Percentiles rank a stretch among this genome's conserved stretches.
Conservation (phyloP, 441 rosid species). For the Populus trichocarpa region DNA sequence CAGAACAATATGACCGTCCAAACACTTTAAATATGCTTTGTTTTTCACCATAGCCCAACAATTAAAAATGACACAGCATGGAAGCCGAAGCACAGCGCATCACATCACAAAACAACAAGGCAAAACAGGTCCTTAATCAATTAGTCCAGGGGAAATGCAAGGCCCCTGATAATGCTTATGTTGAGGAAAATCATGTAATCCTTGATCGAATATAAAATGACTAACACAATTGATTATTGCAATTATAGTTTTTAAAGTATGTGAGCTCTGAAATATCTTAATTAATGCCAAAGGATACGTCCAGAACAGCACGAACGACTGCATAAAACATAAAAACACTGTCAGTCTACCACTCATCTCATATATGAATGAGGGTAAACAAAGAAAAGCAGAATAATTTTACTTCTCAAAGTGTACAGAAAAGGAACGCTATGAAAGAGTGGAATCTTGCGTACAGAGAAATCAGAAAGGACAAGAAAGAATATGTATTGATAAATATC, state of each 20-base stretch:
- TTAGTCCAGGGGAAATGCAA: neutral
- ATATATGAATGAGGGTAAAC: neutral
- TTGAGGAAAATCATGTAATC: neutral
- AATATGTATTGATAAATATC: neutral
- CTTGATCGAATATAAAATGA: neutral
- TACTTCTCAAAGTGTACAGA: neutral
- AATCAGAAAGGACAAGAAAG: neutral
- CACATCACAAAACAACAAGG: neutral
- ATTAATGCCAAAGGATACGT: constrained; percentile 77
- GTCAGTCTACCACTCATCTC: constrained; percentile 7
- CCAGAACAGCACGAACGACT: constrained; percentile 99
- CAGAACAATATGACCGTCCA: neutral
- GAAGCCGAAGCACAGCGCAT: neutral
- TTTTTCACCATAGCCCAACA: neutral
- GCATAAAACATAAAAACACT: constrained; percentile 29
- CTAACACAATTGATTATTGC: neutral
- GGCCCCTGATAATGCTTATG: neutral
- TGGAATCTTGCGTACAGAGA: neutral
- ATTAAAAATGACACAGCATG: neutral
- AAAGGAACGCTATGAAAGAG: neutral
- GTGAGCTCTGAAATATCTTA: neutral
- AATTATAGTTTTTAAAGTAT: neutral
- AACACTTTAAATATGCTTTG: neutral
- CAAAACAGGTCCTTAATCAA: neutral
- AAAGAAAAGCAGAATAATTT: neutral